A percentile compares a stretch with the other conserved stretches of the same genome.
These are phyloP conservation scores for Tricholomella constricta DNA, from an alignment of 768 basidiomycete genomes.

Conservation along the genomic window DNA sequence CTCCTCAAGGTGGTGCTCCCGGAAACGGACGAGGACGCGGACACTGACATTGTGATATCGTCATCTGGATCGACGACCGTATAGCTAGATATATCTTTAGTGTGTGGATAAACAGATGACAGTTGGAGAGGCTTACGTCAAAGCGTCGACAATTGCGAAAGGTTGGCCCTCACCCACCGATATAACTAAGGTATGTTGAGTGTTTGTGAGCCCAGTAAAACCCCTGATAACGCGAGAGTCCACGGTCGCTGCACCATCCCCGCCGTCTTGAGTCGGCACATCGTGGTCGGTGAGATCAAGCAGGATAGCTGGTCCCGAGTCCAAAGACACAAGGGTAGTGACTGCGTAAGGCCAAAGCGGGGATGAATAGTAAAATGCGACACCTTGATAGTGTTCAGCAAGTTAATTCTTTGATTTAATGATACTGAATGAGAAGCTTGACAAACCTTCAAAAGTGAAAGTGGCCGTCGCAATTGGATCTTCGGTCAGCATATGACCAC, in stretches of 20 bases:
- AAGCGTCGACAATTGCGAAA: conserved; percentile 37
- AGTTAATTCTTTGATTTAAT: no score
- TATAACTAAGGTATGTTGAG: conserved; percentile 34
- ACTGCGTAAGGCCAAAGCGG: conserved; percentile 45
- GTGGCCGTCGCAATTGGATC: conserved; percentile 35
- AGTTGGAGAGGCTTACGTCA: conserved; percentile 33
- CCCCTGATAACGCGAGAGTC: conserved; percentile 33
- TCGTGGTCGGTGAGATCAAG: conserved; percentile 39
- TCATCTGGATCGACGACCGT: no score
- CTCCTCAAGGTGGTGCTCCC: no score
- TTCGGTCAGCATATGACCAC: conserved; percentile 26
- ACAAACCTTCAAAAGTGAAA: conserved; percentile 30
- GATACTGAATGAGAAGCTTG: no score
- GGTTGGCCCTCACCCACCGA: conserved; percentile 34
- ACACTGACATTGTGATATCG: no score
- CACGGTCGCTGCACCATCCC: conserved; percentile 35
- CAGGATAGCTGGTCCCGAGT: conserved; percentile 28
- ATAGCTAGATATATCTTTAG: conserved; percentile 15
- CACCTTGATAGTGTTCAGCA: no score
- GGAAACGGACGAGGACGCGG: no score
- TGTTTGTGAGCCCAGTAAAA: conserved; percentile 30
- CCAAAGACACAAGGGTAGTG: conserved; percentile 38
- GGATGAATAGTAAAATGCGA: conserved; percentile 41
- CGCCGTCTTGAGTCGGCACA: conserved; percentile 11
- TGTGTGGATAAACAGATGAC: no score